Base-by-base conservation (phyloP, 2,329 filamentous ascomycete genomes). In the Sporothrix brunneoviolacea region DNA sequence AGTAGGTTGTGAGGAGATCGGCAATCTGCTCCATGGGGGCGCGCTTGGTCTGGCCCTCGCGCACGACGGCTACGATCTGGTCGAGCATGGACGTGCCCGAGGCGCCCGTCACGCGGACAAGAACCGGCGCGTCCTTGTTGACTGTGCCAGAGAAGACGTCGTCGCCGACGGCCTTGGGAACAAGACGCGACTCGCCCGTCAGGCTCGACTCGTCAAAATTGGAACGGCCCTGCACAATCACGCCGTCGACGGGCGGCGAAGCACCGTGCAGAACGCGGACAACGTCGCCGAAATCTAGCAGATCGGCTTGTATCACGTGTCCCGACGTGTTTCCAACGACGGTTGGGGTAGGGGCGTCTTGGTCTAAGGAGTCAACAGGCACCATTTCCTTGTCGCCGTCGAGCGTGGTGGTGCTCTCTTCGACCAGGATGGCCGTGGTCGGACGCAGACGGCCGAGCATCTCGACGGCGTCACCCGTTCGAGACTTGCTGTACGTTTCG, bases 401-500 rank as follows among this genome's bases (percentile, higher is more conserved):
- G 5, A 15, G 21, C 2, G n/a, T 8, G 10, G 8, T 15, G 8
- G 5, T 18, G 18, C n/a, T 27, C 3, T 72, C 62, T 50, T 77
- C 75, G 4, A 93, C 70, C 10, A 96, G 72, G 4, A 86, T 70
- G 2, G 91, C 90, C 47, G 87, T 86, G 0, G 79, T 83, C 0
- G 91, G 90, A 15, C 88, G 78, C 28, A 96, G 74, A 55, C 85
- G 88, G 2, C 84, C 84, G 4, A 96, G 72, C 54, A 86, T 82
- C 30, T 86, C 82, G 2, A 96, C 85, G 1, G 91, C 91, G 64
- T 94, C 86, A 1, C 90, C 90, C 0, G 91, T 89, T 61, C 86
- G 91, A 0, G 89, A 85, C 67, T 95, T 95, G 74, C 87, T 95
- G 70, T 93, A 94, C 1, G 88, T 84, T 70, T 96, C 91, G 12